Evolutionary conservation across 441 rosid species (phyloP).

Genomic region (Biscutella laevigata): DNA sequence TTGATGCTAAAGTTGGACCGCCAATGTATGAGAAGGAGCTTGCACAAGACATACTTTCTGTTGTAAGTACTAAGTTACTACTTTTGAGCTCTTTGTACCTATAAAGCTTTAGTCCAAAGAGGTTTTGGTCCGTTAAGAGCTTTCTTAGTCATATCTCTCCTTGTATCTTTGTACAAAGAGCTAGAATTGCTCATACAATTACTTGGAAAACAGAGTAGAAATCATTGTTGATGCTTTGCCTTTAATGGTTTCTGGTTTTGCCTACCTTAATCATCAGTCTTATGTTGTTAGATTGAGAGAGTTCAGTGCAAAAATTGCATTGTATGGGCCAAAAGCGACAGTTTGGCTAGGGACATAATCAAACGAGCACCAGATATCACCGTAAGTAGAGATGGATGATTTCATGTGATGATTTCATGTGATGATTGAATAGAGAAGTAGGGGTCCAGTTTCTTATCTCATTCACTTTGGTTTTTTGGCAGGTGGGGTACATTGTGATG

Average conservation of each 20-base stretch:
- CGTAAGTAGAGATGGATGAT: conserved; percentile 39
- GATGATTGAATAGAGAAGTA: not conserved
- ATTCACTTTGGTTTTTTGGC: conserved; percentile 11
- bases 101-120: not conserved
- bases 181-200: not conserved
- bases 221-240: not conserved
- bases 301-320: conserved; percentile 59
- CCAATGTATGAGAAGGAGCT: conserved; percentile 77
- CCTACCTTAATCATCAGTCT: not conserved
- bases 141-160: not conserved
- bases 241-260: not conserved
- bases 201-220: not conserved
- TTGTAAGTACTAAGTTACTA: conserved; percentile 41
- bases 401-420: not conserved
- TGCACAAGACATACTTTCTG: conserved; percentile 69
- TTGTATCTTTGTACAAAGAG: not conserved
- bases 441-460: not conserved
- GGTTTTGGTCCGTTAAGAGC: not conserved
- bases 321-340: conserved; percentile 89
- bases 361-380: conserved; percentile 39
- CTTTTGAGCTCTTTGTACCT: not conserved
- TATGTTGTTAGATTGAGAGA: conserved; percentile 50
- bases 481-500: conserved; percentile 95
- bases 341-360: conserved; percentile 63
- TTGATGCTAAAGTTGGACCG: conserved; percentile 94